A percentile compares a stretch with the other conserved stretches of the same genome.
These are phyloP conservation scores for Tilletia indica DNA, from an alignment of 1,284 basidiomycete genomes.

Conservation along the genomic window DNA sequence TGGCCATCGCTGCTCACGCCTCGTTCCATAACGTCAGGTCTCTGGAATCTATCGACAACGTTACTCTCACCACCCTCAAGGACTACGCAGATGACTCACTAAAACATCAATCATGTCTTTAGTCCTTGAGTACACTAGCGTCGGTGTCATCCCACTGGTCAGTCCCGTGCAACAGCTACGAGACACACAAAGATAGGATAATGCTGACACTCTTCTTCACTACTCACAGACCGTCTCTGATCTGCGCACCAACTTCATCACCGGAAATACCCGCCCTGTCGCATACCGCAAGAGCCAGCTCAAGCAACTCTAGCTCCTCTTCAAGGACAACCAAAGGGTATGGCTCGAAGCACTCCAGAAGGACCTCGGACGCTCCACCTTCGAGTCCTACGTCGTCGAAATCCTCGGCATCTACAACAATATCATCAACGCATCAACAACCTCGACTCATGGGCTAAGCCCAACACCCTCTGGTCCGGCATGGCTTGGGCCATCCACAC, in stretches of 20 bases:
- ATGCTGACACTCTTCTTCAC: no score
- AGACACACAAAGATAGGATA: no score
- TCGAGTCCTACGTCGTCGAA: conserved; percentile 56
- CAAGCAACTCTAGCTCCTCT: conserved; percentile 65
- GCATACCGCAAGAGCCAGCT: conserved; percentile 67
- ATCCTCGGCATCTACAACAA: conserved; percentile 60
- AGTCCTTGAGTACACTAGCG: background rate
- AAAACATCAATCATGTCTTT: background rate
- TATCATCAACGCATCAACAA: conserved; percentile 66
- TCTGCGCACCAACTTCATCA: conserved; percentile 62
- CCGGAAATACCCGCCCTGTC: conserved; percentile 62
- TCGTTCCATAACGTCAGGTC: conserved; percentile 64
- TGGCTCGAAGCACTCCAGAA: conserved; percentile 61
- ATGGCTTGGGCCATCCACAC: conserved; percentile 51
- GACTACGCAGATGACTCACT: conserved; percentile 63
- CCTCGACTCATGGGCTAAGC: conserved; percentile 61
- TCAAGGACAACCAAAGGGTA: conserved; percentile 64
- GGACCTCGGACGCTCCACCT: conserved; percentile 63
- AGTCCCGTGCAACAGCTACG: no score
- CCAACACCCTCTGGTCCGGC: conserved; percentile 45
- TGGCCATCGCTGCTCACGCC: conserved; percentile 63
- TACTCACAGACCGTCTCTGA: conserved; percentile 56
- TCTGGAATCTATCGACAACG: conserved; percentile 65
- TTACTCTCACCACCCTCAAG: conserved; percentile 62
- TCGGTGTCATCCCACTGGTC: background rate